phyloP scores from a whole-genome alignment of 352 stramenopile genomes.

The Saprolegnia diclina region DNA sequence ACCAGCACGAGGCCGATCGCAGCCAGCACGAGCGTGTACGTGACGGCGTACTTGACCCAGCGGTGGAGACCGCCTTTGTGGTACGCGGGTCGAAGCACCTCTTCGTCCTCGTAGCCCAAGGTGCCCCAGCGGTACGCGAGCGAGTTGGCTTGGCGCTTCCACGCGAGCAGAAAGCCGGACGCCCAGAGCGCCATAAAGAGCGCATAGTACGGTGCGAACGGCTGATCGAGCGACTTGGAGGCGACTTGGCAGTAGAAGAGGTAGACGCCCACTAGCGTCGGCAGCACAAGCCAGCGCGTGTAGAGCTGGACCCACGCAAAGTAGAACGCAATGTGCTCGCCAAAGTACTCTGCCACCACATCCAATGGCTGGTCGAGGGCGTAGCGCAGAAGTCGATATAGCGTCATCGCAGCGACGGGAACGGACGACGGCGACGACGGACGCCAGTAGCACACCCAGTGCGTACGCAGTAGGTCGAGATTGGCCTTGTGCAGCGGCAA shows the following conservation, averaged over 20 bases:
- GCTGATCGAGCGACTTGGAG: slow-evolving; percentile 65
- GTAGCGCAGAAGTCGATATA: slow-evolving; percentile 31
- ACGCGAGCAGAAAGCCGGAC: slow-evolving; percentile 83
- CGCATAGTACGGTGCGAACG: slow-evolving; percentile 67
- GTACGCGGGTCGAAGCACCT: slow-evolving; percentile 81
- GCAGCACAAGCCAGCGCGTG: slow-evolving; percentile 82
- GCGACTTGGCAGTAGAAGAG: slow-evolving; percentile 69
- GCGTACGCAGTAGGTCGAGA: slow-evolving; percentile 43
- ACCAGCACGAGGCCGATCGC: slow-evolving; percentile 54
- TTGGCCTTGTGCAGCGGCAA: slow-evolving; percentile 86
- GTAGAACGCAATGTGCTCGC: slow-evolving; percentile 88
- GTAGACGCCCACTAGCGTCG: slow-evolving; percentile 58
- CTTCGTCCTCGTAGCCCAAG: slow-evolving; percentile 83
- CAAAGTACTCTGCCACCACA: slow-evolving; percentile 86
- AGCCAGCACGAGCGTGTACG: slow-evolving; percentile 50
- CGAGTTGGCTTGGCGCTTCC: slow-evolving; percentile 62
- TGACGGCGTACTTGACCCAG: slow-evolving; percentile 65
- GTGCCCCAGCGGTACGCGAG: slow-evolving; percentile 88
- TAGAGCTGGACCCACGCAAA: slow-evolving; percentile 91
- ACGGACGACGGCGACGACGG: not conserved
- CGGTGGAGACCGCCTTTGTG: slow-evolving; percentile 49
- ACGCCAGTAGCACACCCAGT: slow-evolving; percentile 84
- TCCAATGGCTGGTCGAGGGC: slow-evolving; percentile 76
- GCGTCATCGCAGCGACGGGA: not conserved
- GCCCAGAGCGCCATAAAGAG: slow-evolving; percentile 89